phyloP scores from a whole-genome alignment of 2,329 filamentous ascomycete species.

The Tolypocladium cylindrosporum region DNA sequence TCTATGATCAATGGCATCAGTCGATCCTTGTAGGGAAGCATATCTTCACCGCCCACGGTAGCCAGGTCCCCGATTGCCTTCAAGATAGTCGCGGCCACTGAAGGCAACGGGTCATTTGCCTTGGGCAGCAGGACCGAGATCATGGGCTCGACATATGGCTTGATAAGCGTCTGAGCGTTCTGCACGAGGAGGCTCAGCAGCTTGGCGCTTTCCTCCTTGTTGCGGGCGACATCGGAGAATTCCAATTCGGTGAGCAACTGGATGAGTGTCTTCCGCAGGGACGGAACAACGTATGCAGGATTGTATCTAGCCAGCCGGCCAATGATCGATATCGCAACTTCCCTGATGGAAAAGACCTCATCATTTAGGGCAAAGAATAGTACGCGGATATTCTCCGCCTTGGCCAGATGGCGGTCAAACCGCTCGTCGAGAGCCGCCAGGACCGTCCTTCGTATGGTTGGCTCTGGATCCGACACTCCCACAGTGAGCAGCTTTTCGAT shows the following conservation, averaged over 20 bases:
- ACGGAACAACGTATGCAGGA: conserved; percentile 95
- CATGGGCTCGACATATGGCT: conserved; percentile 95
- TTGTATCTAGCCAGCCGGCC: conserved; percentile 85
- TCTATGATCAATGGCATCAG: conserved; percentile 95
- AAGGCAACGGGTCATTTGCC: conserved; percentile 71
- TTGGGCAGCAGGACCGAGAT: conserved; percentile 91
- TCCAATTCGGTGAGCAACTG: conserved; percentile 94
- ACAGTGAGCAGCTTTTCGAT: conserved; percentile 95
- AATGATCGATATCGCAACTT: conserved; percentile 93
- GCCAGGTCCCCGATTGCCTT: conserved; percentile 91
- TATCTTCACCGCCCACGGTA: conserved; percentile 86
- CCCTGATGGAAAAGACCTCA: conserved; percentile 82
- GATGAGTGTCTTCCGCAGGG: conserved; percentile 85
- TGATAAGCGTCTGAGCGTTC: conserved; percentile 86
- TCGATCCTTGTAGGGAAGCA: conserved; percentile 81
- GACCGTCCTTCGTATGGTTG: conserved; percentile 81
- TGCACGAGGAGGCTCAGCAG: conserved; percentile 86
- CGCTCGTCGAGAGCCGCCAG: conserved; percentile 82
- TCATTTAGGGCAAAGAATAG: conserved; percentile 94
- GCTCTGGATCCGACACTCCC: conserved; percentile 82
- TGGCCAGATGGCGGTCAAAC: conserved; percentile 93
- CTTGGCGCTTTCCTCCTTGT: conserved; percentile 94
- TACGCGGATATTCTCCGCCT: conserved; percentile 93
- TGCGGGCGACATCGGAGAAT: conserved; percentile 86
- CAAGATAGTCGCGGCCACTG: conserved; percentile 89